A percentile compares a stretch with the other conserved stretches of the same genome.
These are phyloP conservation scores for Coffea canephora DNA, from an alignment of 257 asterid genomes.

Conservation along the genomic window DNA sequence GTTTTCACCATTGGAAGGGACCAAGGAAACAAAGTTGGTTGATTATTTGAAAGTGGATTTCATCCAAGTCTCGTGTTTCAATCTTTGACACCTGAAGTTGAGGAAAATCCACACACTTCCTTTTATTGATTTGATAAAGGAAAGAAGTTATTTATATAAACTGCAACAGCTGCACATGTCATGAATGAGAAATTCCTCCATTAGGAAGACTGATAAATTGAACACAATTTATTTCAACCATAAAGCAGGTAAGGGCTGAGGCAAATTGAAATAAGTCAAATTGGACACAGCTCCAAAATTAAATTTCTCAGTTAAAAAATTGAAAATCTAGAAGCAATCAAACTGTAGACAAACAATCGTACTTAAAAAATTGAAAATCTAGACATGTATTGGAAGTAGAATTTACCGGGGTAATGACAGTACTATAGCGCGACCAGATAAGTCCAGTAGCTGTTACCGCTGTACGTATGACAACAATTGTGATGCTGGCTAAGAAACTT, in stretches of 20 bases:
- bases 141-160: neutral
- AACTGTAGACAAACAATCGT: neutral
- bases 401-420: conserved; percentile 23
- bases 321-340: neutral
- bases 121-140: neutral
- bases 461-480: conserved; percentile 15
- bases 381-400: neutral
- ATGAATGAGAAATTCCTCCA: neutral
- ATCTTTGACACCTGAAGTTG: neutral
- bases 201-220: neutral
- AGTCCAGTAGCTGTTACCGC: conserved; percentile 32
- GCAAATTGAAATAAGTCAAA: neutral
- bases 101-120: neutral
- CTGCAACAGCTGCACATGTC: neutral
- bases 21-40: neutral
- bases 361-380: neutral
- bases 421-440: conserved; percentile 22
- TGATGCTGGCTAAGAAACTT: neutral
- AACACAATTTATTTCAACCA: neutral
- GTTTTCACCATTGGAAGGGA: neutral
- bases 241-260: neutral
- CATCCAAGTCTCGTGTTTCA: neutral
- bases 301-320: neutral
- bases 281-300: neutral
- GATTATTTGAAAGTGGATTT: neutral